Evolutionary conservation across 345 rosid species (phyloP).

Genomic region (Balakata baccata): DNA sequence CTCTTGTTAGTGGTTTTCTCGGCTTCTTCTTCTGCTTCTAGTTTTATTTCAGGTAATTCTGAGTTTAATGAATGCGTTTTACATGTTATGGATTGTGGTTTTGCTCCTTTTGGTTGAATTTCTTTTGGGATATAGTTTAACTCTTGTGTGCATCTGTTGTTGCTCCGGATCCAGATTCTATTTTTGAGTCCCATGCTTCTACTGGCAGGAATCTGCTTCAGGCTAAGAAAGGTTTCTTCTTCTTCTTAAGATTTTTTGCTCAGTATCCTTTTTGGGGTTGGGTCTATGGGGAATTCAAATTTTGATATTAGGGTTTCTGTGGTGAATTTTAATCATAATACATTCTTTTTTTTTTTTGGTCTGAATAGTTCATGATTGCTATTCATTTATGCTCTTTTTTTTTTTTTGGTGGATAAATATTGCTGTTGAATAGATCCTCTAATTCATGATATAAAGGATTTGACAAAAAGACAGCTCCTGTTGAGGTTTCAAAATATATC

Average conservation of each 20-base stretch:
- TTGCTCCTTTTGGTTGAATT: neutral
- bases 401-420: neutral
- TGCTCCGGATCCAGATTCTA: constrained; percentile 39
- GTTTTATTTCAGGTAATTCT: constrained; percentile 39
- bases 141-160: constrained; percentile 3
- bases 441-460: too few species aligned
- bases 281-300: neutral
- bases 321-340: neutral
- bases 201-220: constrained; percentile 58
- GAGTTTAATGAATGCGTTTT: too few species aligned
- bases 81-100: neutral
- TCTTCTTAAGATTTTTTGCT: neutral
- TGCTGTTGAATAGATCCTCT: neutral
- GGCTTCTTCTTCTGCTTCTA: constrained; percentile 35
- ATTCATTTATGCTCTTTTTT: neutral
- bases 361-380: neutral
- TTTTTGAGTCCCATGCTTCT: constrained; percentile 40
- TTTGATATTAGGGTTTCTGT: neutral
- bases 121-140: constrained; percentile 1
- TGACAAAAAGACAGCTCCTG: neutral
- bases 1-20: constrained; percentile 31
- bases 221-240: constrained; percentile 53
- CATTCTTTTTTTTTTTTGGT: too few species aligned
- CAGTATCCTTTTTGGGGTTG: neutral
- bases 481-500: neutral